Base-by-base conservation (phyloP, 352 stramenopile species). In the Globisporangium echinulatum region DNA sequence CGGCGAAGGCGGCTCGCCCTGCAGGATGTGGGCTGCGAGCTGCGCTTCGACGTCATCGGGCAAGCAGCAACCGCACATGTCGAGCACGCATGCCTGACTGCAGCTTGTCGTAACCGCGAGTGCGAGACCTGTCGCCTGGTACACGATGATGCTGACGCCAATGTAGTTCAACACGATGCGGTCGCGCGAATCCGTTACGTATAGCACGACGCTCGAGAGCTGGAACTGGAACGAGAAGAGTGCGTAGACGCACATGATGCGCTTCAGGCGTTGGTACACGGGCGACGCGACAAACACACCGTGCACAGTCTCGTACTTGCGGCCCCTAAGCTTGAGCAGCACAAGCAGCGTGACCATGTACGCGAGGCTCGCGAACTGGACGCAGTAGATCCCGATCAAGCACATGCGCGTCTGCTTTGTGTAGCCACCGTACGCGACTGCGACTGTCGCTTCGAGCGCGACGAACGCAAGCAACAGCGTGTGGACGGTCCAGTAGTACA, bases 181-280 rank as follows among this genome's bases (percentile, higher is more conserved):
- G 25, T 72, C 57, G 1, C 74, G 46, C 14, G 76, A 75, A 39
- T 58, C 57, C 36, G 63, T 76, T 51, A 57, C 73, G 48, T 82
- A 56, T 54, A 82, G 47, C 40, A 82, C 68, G 44, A 82, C 54
- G 38, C 68, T 76, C 14, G 76, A 37, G n/a, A 78, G 51, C 46
- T 77, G 63, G 58, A 78, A 79, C 64, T 82, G 74, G 54, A 77
- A 74, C 36, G 68, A 70, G 55, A 79, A 81, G 10, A 70, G 33
- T 13, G 66, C 64, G 60, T 75, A 82, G 17, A 19, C 17, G 17
- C 17, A 19, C 77, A 87, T 81, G 66, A 87, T 85, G 52, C 67
- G 63, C 48, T 80, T 79, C 60, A 87, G 70, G 53, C 77, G 76
- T 6, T 69, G 68, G 59, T 88, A 88, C 6, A 87, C 62, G 6